Base-by-base conservation (phyloP, 2,329 filamentous ascomycete species). In the Penicillium sp. region DNA sequence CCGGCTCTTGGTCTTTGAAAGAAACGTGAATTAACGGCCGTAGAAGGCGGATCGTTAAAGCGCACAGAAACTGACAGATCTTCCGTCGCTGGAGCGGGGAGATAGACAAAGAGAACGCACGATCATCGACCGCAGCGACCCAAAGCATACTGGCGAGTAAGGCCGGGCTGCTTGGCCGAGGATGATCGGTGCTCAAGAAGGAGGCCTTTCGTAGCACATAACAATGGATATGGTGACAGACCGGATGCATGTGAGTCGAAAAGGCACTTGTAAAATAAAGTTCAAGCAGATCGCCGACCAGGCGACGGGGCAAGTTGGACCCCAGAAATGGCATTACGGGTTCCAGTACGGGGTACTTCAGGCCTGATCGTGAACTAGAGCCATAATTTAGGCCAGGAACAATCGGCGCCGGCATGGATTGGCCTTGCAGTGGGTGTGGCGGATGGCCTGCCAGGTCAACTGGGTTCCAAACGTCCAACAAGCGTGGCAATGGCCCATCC, bases 121-220 rank as follows among this genome's bases (percentile, higher is more conserved):
- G 90, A 74, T 91, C 94, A 18, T 92, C 96, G 71, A 96, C 88
- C n/a, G 92, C 92, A 27, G 91, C 90, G 45, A 96, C 89, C 92
- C 92, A 97, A n/a, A 97, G 83, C 85, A 97, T 96, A 74, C 91
- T 96, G 35, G 92, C 90, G 25, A 97, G 80, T 44, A 97, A 79
- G 3, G 92, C 91, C 41, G 92, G 92, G 66, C 89, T 93, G 70
- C 91, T 96, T 53, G 82, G 81, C 56, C 92, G 83, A 26, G 92
- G 92, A 63, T 86, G 89, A 54, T 85, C 89, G n/a, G 84, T 85
- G 67, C 92, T 89, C 37, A 97, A 79, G 70, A 97, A 91, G 1
- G 92, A 93, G 58, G 86, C 83, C 72, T 94, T 96, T 60, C 92
- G 85, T 75, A 96, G 91, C 54, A 96, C 86, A 68, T 92, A 95